phyloP scores from a whole-genome alignment of 495 filamentous ascomycete genomes.

The Xylaria intraflava region DNA sequence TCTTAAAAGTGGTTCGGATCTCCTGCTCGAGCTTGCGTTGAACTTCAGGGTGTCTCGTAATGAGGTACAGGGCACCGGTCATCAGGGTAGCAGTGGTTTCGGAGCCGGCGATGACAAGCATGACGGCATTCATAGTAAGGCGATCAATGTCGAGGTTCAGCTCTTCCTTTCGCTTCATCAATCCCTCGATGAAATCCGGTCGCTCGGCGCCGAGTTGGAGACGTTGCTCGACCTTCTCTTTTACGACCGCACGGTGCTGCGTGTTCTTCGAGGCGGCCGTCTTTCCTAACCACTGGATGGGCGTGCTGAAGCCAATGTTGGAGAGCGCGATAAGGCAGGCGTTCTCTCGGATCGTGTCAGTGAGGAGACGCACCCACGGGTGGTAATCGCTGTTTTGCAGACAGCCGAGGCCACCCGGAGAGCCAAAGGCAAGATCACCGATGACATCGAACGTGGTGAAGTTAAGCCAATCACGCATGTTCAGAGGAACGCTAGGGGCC shows the following conservation, averaged over 20 bases:
- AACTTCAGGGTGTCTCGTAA: slow-evolving; percentile 40
- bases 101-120: slow-evolving; percentile 48
- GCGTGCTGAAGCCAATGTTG: slow-evolving; percentile 12
- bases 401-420: slow-evolving; percentile 44
- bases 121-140: slow-evolving; percentile 34
- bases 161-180: slow-evolving; percentile 43
- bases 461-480: slow-evolving; percentile 51
- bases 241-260: slow-evolving; percentile 30
- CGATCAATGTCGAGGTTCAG: slow-evolving; percentile 27
- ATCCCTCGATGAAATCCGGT: slow-evolving; percentile 43
- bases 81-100: slow-evolving; percentile 58
- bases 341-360: slow-evolving; percentile 31
- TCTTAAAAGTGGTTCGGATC: slow-evolving; percentile 44
- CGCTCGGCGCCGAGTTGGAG: slow-evolving; percentile 35
- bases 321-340: slow-evolving; percentile 20
- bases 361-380: slow-evolving; percentile 48
- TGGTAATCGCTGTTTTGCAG: slow-evolving; percentile 43
- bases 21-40: slow-evolving; percentile 43
- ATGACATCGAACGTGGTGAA: slow-evolving; percentile 57
- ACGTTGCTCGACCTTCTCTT: slow-evolving; percentile 35
- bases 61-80: slow-evolving; percentile 44
- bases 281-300: slow-evolving; percentile 7
- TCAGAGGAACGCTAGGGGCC: slow-evolving; percentile 25
- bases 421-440: slow-evolving; percentile 54
- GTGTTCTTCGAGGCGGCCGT: slow-evolving; percentile 25